Conservation (phyloP, 352 stramenopile genomes). For the Globisporangium heterothallicum region DNA sequence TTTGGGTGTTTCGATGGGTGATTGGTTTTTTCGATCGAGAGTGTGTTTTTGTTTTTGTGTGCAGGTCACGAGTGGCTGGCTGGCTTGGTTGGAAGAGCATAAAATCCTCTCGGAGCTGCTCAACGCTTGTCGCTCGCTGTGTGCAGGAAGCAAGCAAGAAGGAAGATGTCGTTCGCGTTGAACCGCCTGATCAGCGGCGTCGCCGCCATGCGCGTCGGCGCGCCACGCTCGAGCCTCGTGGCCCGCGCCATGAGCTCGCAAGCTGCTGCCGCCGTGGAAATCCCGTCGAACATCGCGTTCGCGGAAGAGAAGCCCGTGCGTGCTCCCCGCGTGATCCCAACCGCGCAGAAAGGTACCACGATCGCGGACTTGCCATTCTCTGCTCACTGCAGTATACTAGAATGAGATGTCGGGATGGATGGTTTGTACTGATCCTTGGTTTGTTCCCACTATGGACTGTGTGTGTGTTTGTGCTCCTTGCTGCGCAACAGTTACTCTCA, state of each 20-base stretch:
- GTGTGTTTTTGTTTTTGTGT: background rate
- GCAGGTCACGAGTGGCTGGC: constrained; percentile 6
- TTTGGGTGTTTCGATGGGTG: background rate
- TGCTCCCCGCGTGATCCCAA: constrained; percentile 54
- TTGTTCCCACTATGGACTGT: too few species aligned
- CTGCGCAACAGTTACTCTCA: constrained; percentile 29
- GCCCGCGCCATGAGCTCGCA: constrained; percentile 31
- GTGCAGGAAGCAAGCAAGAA: background rate
- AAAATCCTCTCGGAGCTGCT: background rate
- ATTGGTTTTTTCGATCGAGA: background rate
- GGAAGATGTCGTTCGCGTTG: constrained; percentile 30
- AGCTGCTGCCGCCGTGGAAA: constrained; percentile 19
- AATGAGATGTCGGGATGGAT: too few species aligned
- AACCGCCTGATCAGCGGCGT: constrained; percentile 59
- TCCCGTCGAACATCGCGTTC: constrained; percentile 63
- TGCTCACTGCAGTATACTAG: too few species aligned
- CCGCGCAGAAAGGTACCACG: constrained; percentile 57
- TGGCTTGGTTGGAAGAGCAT: constrained; percentile 1
- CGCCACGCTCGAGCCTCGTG: constrained; percentile 26
- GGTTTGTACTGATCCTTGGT: too few species aligned
- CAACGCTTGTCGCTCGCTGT: background rate
- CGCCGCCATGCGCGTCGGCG: constrained; percentile 39
- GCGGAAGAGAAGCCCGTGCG: constrained; percentile 67
- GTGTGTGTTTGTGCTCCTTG: background rate
- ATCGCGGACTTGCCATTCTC: too few species aligned